phyloP scores from a whole-genome alignment of 139 green algal species.

The Coelastrella sp. region DNA sequence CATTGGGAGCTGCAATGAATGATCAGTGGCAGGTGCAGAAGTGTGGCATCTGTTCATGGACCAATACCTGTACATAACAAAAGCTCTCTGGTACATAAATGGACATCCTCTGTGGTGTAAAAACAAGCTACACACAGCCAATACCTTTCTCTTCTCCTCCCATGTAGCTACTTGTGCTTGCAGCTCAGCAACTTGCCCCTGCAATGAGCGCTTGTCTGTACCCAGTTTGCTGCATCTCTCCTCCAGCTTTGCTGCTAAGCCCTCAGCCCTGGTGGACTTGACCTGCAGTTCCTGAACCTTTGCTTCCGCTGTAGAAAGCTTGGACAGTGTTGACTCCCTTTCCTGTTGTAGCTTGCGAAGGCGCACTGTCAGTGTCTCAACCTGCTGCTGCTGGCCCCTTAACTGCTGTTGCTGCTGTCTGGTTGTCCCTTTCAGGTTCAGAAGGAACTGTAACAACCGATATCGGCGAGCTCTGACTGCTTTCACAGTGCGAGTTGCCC shows the following conservation, averaged over 20 bases:
- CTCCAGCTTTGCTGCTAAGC: conserved; percentile 27
- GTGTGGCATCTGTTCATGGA: too few relatives aligned
- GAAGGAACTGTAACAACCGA: neutral
- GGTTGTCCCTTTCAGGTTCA: neutral
- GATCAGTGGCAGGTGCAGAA: too few relatives aligned
- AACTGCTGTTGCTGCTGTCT: neutral
- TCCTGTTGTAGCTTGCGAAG: conserved; percentile 6
- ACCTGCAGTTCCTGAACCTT: neutral
- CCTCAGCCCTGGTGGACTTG: conserved; percentile 29
- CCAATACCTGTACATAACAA: too few relatives aligned
- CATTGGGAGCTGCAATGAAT: too few relatives aligned
- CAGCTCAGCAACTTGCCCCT: conserved; percentile 1
- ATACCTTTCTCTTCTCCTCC: conserved; percentile 38
- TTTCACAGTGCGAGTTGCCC: conserved; percentile 5
- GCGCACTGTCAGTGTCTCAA: neutral
- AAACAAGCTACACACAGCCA: too few relatives aligned
- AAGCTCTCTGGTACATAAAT: too few relatives aligned
- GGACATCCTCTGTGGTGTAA: neutral
- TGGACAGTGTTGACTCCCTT: neutral
- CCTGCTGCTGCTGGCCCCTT: neutral
- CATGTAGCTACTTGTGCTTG: neutral
- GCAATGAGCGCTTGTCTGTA: conserved; percentile 22
- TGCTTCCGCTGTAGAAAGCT: neutral
- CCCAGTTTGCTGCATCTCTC: conserved; percentile 34
- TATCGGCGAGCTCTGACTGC: neutral